Conservation (phyloP, 2,329 filamentous ascomycete genomes). For the Penicillium sp. region DNA sequence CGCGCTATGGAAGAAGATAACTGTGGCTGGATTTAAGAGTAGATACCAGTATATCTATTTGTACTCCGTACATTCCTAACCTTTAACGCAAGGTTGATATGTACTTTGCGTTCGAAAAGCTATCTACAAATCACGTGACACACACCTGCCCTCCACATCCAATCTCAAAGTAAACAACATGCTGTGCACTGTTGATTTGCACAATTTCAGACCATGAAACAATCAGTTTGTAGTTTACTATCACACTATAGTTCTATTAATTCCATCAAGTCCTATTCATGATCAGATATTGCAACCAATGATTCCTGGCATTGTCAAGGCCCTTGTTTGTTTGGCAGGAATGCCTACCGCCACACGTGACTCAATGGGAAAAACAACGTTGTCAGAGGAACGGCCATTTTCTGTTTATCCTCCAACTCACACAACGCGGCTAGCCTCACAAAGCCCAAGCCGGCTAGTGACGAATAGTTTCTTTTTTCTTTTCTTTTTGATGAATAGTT, state of each 20-base stretch:
- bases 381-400: constrained; percentile 43
- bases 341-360: constrained; percentile 39
- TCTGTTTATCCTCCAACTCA: constrained; percentile 41
- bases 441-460: constrained; percentile 13
- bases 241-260: neutral
- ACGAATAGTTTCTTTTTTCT: constrained; percentile 2
- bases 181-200: neutral
- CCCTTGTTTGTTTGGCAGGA: constrained; percentile 18
- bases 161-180: neutral
- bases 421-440: constrained; percentile 21
- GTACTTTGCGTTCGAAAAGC: no score
- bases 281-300: neutral
- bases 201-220: neutral
- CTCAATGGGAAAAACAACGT: constrained; percentile 32
- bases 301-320: neutral
- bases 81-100: no score
- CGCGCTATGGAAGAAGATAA: no score
- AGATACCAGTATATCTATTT: no score
- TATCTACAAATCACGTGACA: neutral
- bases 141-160: neutral
- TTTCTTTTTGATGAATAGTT: constrained; percentile 5
- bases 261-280: neutral
- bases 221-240: neutral
- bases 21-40: no score
- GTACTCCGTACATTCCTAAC: no score